Base-by-base conservation (phyloP, 257 asterid genomes). In the Cinchona pubescens region DNA sequence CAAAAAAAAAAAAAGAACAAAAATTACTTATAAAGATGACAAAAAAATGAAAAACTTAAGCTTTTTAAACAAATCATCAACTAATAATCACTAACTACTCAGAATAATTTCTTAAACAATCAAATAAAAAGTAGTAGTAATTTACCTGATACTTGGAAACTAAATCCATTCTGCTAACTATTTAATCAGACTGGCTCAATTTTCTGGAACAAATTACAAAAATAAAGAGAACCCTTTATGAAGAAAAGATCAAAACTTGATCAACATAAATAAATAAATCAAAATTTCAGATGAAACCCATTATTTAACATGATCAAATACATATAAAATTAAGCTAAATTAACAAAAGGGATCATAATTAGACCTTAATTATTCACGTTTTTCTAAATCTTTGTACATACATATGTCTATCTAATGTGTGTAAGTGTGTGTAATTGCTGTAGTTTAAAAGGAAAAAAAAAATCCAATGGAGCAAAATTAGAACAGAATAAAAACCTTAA, bases 121-220 rank as follows among this genome's bases (percentile, higher is more conserved):
- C 10, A 30, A 35, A 38, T 30, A 14, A 68, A 67, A n/a, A n/a
- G n/a, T n/a, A n/a, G 45, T 10, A 40, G 5, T 35, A 76, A 55
- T 67, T n/a, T 66, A 93, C 98, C 98, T 93, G 98, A 82, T 91
- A 91, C 87, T 87, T 93, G 1, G 97, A 88, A 49, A 93, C 92
- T 80, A 91, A 88, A 83, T 90, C 96, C 98, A 93, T 93, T 66
- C 60, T 59, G 71, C 79, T 35, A 69, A 53, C 77, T 40, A 62
- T 61, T 38, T 45, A 72, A 79, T 67, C 85, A 79, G 81, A 75
- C 65, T 51, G 67, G 84, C 76, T 45, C 64, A 83, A 81, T 72
- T 77, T n/a, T 53, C 94, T 83, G 85, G 61, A 87, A 83, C 67
- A 85, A 79, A 85, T 65, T 71, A 56, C 46, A 56, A 60, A 62